A percentile compares a stretch with the other conserved stretches of the same genome.
Evolutionary conservation across 2,329 filamentous ascomycete species (phyloP).

Genomic region (Talaromyces sp.): DNA sequence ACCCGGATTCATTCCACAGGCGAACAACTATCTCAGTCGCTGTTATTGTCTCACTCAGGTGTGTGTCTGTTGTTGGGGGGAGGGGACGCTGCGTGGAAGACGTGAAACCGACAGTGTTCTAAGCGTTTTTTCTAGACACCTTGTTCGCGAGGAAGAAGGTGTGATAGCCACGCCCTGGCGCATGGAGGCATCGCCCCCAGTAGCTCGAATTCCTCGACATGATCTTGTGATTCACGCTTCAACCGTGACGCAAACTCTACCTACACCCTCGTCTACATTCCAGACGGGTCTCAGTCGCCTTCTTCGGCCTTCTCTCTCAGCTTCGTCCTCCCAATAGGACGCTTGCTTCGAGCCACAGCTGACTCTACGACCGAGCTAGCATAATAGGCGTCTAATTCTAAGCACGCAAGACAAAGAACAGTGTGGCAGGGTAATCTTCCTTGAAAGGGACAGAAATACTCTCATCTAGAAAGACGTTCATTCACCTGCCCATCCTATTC

Average conservation of each 20-base stretch:
- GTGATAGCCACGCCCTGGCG: slow-evolving; percentile 8
- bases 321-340: slow-evolving; percentile 2
- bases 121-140: neutral
- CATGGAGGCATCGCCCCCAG: slow-evolving; percentile 15
- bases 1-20: neutral
- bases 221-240: slow-evolving; percentile 25
- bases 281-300: slow-evolving; percentile 20
- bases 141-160: slow-evolving; percentile 7
- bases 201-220: slow-evolving; percentile 18
- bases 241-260: slow-evolving; percentile 17
- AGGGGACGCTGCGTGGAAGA: slow-evolving; percentile 4
- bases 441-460: neutral
- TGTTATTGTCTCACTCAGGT: slow-evolving; percentile 12
- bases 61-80: slow-evolving; percentile 13
- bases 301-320: slow-evolving; percentile 18
- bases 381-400: neutral
- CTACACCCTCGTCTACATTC: slow-evolving; percentile 12
- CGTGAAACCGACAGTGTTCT: neutral
- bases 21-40: neutral
- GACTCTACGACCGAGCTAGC: neutral
- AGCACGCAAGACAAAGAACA: neutral
- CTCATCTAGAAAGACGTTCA: neutral
- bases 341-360: neutral
- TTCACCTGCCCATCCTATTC: neutral
- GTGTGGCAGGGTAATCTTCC: neutral